Evolutionary conservation across 2,329 filamentous ascomycete genomes (phyloP).

Genomic region (Pyrenophora teres): DNA sequence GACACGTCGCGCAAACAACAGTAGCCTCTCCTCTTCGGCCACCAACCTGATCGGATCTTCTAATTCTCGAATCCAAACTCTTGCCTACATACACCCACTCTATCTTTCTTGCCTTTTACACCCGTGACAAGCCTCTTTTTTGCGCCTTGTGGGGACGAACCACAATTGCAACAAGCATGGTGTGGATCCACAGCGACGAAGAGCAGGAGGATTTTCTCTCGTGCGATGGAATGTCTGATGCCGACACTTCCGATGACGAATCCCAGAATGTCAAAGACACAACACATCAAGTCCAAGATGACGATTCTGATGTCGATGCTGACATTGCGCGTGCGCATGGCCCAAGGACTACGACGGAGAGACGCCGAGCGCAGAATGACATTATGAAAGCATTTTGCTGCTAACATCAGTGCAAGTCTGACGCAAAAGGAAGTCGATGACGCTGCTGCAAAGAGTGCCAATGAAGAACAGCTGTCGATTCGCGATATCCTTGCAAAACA

Average conservation of each 20-base stretch:
- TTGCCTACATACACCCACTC: neutral
- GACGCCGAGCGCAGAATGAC: slow-evolving; percentile 49
- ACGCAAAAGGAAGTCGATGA: slow-evolving; percentile 48
- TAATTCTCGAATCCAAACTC: neutral
- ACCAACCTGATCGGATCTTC: neutral
- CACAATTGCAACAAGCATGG: slow-evolving; percentile 14
- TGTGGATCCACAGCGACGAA: slow-evolving; percentile 24
- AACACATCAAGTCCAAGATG: slow-evolving; percentile 10
- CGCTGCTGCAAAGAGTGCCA: slow-evolving; percentile 38
- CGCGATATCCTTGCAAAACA: slow-evolving; percentile 59
- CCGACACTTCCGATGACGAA: slow-evolving; percentile 10
- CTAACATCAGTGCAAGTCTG: slow-evolving; percentile 51
- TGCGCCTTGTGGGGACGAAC: too few species aligned
- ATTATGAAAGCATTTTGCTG: slow-evolving; percentile 51
- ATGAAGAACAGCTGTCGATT: slow-evolving; percentile 58
- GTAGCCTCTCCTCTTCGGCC: slow-evolving; percentile 9
- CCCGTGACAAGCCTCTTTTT: neutral
- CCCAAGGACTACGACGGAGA: slow-evolving; percentile 42
- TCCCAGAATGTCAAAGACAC: neutral
- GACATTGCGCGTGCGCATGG: slow-evolving; percentile 27
- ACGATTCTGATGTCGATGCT: slow-evolving; percentile 32
- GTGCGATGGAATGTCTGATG: slow-evolving; percentile 10
- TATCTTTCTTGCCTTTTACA: neutral
- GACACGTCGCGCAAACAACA: slow-evolving; percentile 16
- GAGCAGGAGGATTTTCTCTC: slow-evolving; percentile 25